A percentile compares a stretch with the other conserved stretches of the same genome.
phyloP scores from a whole-genome alignment of 1,139 yeast genomes.

The Yarrowia galli region DNA sequence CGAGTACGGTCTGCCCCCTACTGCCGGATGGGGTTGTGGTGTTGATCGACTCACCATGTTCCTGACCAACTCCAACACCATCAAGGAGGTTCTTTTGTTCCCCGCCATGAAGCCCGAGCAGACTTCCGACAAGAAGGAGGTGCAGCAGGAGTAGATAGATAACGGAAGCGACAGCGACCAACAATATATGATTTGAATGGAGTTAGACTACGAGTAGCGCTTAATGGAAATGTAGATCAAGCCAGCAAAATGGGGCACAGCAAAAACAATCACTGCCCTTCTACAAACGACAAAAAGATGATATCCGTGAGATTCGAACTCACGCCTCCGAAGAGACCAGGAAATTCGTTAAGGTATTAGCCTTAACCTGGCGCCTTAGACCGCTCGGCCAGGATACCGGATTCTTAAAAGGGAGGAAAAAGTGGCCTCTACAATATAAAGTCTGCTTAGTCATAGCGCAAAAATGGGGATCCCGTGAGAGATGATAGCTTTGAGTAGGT shows the following conservation, averaged over 20 bases:
- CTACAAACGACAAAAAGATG: too few species aligned
- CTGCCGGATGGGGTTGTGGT: slow-evolving; percentile 99
- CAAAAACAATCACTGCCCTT: too few species aligned
- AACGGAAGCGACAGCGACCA: neutral
- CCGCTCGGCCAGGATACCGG: slow-evolving; percentile 37
- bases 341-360: slow-evolving; percentile 24
- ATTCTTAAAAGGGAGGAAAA: neutral
- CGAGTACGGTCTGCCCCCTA: slow-evolving; percentile 98
- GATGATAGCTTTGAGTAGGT: too few species aligned
- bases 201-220: neutral
- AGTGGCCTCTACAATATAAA: neutral
- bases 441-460: neutral
- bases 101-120: slow-evolving; percentile 96
- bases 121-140: slow-evolving; percentile 35
- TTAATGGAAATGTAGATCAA: too few species aligned
- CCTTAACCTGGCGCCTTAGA: slow-evolving; percentile 38
- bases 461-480: neutral
- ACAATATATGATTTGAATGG: slow-evolving; percentile 1
- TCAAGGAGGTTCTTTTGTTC: slow-evolving; percentile 96
- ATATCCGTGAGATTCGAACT: slow-evolving; percentile 37
- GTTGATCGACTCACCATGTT: slow-evolving; percentile 98
- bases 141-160: slow-evolving; percentile 5
- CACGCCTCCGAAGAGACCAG: slow-evolving; percentile 38
- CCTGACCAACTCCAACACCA: slow-evolving; percentile 93
- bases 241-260: too few species aligned